Conservation (phyloP, 2,329 filamentous ascomycete species). For the Fusarium illudens region DNA sequence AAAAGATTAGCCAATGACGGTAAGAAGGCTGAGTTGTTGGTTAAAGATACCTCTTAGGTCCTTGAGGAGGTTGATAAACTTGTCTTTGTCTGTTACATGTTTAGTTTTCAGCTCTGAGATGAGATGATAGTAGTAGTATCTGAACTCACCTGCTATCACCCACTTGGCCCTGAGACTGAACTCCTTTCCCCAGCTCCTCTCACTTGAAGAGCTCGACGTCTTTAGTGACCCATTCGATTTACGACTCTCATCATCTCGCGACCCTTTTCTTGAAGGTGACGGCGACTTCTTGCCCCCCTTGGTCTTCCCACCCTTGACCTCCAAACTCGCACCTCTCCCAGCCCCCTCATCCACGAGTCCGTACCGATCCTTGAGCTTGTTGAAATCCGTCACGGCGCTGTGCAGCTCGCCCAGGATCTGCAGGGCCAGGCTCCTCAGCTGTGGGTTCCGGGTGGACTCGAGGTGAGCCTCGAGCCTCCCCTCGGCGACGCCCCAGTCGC, state of each 20-base stretch:
- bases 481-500: constrained; percentile 58
- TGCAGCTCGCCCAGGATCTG: constrained; percentile 55
- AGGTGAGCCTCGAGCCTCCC: constrained; percentile 55
- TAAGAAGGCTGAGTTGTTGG: background rate
- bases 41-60: constrained; percentile 50
- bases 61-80: constrained; percentile 51
- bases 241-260: constrained; percentile 33
- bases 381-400: constrained; percentile 55
- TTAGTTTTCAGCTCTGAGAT: background rate
- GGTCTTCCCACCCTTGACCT: constrained; percentile 15
- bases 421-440: constrained; percentile 51
- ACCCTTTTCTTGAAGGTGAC: constrained; percentile 36
- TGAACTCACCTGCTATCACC: constrained; percentile 52
- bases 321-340: constrained; percentile 4
- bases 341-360: constrained; percentile 48
- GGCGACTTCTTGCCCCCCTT: constrained; percentile 26
- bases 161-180: constrained; percentile 51
- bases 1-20: background rate
- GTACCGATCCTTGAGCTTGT: constrained; percentile 53
- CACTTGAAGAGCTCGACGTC: constrained; percentile 20
- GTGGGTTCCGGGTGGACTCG: constrained; percentile 47
- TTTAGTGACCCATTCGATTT: constrained; percentile 32
- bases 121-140: background rate
- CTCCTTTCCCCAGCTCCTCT: constrained; percentile 48
- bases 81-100: constrained; percentile 51